These are phyloP conservation scores for Alternaria infectoria DNA, from an alignment of 2,329 filamentous ascomycete genomes.

Conservation along the genomic window DNA sequence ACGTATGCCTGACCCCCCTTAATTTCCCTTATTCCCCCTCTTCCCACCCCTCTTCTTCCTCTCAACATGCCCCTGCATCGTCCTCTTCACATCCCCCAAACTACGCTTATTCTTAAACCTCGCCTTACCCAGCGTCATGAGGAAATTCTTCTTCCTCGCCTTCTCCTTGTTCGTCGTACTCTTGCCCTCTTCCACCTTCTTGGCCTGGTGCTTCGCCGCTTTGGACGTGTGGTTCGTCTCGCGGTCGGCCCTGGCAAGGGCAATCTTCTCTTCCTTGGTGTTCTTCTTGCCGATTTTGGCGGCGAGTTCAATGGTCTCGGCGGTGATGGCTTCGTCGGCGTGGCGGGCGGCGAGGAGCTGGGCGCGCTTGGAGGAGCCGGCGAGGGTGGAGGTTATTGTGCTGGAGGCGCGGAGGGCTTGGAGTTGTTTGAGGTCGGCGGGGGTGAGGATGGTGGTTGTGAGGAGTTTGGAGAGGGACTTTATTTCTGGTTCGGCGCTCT, in stretches of 20 bases:
- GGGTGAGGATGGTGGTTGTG: conserved; percentile 93
- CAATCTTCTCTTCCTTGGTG: conserved; percentile 88
- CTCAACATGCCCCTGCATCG: conserved; percentile 80
- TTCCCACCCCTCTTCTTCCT: conserved; percentile 84
- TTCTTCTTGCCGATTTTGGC: conserved; percentile 77
- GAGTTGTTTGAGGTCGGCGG: conserved; percentile 93
- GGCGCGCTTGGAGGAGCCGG: conserved; percentile 49
- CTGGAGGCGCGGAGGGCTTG: conserved; percentile 81
- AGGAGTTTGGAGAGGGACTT: conserved; percentile 68
- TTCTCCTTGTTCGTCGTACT: conserved; percentile 98
- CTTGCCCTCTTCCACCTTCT: conserved; percentile 89
- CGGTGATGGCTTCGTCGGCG: conserved; percentile 86
- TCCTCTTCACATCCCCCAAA: conserved; percentile 81
- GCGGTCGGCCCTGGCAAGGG: conserved; percentile 81
- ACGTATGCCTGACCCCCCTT: not conserved
- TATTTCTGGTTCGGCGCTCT: conserved; percentile 48
- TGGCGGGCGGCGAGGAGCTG: conserved; percentile 62
- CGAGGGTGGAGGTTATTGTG: conserved; percentile 69
- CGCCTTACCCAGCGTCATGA: conserved; percentile 97
- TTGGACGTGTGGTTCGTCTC: conserved; percentile 85
- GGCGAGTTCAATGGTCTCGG: conserved; percentile 88
- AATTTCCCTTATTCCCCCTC: conserved; percentile 67
- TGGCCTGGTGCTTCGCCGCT: conserved; percentile 80
- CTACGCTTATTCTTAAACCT: conserved; percentile 95
- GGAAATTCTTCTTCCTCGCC: conserved; percentile 94